Evolutionary conservation across 495 filamentous ascomycete genomes (phyloP).

Genomic region (Penicillium dipodomyicola): DNA sequence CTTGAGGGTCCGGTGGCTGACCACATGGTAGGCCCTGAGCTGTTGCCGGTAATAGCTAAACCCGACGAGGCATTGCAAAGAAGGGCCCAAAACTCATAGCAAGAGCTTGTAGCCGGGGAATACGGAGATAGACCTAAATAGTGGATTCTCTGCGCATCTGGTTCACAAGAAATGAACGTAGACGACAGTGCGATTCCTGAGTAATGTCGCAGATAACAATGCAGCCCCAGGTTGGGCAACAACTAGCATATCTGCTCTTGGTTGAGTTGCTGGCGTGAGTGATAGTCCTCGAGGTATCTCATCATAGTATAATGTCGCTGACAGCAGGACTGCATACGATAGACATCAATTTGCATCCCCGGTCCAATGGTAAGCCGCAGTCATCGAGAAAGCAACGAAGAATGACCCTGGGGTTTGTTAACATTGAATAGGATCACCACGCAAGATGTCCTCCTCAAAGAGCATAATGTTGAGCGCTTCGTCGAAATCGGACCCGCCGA

Average conservation of each 20-base stretch:
- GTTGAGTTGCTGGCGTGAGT: constrained; percentile 4
- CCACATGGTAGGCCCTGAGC: constrained; percentile 6
- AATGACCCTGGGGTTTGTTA: too few relatives aligned
- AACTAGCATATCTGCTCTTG: constrained; percentile 2
- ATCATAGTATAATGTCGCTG: neutral
- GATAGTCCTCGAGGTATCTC: too few relatives aligned
- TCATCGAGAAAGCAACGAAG: too few relatives aligned
- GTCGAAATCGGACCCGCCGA: constrained; percentile 16
- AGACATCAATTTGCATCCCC: constrained; percentile 17
- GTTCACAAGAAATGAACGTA: too few relatives aligned
- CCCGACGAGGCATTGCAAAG: too few relatives aligned
- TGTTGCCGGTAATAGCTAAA: constrained; percentile 4
- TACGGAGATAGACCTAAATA: too few relatives aligned
- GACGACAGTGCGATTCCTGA: too few relatives aligned
- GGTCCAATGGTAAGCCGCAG: constrained; percentile 7
- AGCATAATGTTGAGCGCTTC: constrained; percentile 10
- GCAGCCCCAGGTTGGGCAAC: neutral
- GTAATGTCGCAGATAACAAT: neutral
- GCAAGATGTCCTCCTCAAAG: constrained; percentile 12
- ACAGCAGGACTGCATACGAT: neutral
- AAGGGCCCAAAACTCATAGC: too few relatives aligned
- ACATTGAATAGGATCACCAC: constrained; percentile 6
- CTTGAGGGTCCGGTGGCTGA: neutral
- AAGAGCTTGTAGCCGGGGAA: too few relatives aligned
- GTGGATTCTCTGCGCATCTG: too few relatives aligned